A percentile compares a stretch with the other conserved stretches of the same genome.
Conservation (phyloP, 2,329 filamentous ascomycete species). For the Colletotrichum endophyticum region DNA sequence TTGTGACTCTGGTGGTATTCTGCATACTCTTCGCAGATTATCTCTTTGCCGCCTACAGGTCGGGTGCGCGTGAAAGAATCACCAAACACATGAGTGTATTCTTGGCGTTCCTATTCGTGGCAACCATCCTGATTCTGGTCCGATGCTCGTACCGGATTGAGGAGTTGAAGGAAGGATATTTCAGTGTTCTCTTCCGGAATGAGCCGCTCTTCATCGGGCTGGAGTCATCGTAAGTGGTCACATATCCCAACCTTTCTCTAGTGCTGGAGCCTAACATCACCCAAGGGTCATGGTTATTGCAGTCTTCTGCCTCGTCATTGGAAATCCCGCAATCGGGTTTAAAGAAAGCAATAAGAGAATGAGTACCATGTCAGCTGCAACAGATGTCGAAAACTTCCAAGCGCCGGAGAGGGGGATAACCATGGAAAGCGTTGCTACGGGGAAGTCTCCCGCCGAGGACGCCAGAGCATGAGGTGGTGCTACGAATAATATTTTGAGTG, state of each 20-base stretch:
- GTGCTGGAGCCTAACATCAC: neutral
- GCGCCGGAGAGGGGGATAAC: neutral
- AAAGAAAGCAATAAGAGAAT: neutral
- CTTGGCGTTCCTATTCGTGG: slow-evolving; percentile 50
- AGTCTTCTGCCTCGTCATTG: slow-evolving; percentile 6
- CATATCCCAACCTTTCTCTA: rapidly evolving
- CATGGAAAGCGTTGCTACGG: neutral
- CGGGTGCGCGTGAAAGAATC: slow-evolving; percentile 29
- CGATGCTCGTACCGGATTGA: slow-evolving; percentile 64
- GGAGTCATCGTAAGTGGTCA: slow-evolving; percentile 36
- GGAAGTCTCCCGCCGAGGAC: neutral
- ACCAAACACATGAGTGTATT: slow-evolving; percentile 50
- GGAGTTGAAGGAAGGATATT: slow-evolving; percentile 62
- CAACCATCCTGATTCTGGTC: slow-evolving; percentile 60
- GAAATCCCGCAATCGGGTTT: slow-evolving; percentile 7
- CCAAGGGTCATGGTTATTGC: slow-evolving; percentile 7
- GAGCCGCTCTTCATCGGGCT: slow-evolving; percentile 48
- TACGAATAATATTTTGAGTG: neutral
- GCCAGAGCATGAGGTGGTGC: neutral
- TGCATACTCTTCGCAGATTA: slow-evolving; percentile 46
- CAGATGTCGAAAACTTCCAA: neutral
- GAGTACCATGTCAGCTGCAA: neutral
- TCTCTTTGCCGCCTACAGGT: slow-evolving; percentile 30
- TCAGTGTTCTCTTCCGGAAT: slow-evolving; percentile 49
- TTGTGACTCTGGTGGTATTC: slow-evolving; percentile 53